Evolutionary conservation across 352 stramenopile species (phyloP), one percentile per base, ranked within the genome.

Genomic region (Globisporangium orthogonon): DNA sequence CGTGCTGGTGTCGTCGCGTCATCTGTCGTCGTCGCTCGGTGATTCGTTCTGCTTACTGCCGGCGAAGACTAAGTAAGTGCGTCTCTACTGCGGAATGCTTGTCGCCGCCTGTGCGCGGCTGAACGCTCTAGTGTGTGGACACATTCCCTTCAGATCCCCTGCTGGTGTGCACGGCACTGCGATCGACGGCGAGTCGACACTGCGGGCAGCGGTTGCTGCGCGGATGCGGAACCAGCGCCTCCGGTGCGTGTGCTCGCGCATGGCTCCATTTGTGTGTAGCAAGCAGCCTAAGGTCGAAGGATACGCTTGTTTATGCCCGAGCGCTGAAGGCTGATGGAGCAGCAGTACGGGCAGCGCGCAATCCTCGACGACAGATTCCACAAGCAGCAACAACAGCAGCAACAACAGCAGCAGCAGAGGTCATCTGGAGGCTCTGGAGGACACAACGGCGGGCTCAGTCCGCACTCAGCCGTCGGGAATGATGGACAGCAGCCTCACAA

Each of bases 1-100:
- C 29, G 49, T 91, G 45, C 58, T 92, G 4, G 87, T 89, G 73
- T 86, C 80, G 31, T 92, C 83, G 9, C 69, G 80, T 7, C 83
- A 92, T 55, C 64, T 92, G 7, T 92, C 83, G 17, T 94, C 85
- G 37, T 89, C 83, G 2, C 58, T 94, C 4, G 85, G 85, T 7
- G 85, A 94, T 60, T 94, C 85, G 10, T 94, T 94, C 56, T 94
- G 80, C 63, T 51, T 94, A 23, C 56, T 94, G 28, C 85, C 85
- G 4, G 76, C 76, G 1, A 90, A 92, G 61, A 52, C 56, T 6
- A 62, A 62, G 56, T 62, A 37, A 30, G 31, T 41, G 23, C 23
- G 2, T 50, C 18, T 23, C 23, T 23, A 23, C 23, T 15, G 31
- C 10, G 2, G 14, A 10, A 13, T 29, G 9, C 29, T 29, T 30